Evolutionary conservation across 2,329 filamentous ascomycete genomes (phyloP), one percentile per base, ranked within the genome.

Genomic region (Talaromyces sp.): DNA sequence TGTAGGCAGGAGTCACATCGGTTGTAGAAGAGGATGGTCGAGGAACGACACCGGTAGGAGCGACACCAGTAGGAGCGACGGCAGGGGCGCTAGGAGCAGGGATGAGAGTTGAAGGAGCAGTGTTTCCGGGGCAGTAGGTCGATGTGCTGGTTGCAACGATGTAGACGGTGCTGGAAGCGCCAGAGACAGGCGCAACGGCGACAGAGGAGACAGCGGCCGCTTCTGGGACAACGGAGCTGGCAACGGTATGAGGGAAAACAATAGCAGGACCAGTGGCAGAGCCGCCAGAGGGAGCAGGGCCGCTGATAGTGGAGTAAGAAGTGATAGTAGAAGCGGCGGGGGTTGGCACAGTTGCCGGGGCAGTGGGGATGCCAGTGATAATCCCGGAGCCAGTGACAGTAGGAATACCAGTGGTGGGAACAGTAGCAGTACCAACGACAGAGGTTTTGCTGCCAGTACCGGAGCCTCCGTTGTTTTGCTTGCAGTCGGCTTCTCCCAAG

Each of bases 401-500:
- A 8, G 27, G 25, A 37, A 43, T 25, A 5, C 11, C 49, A 9
- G 37, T 15, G 22, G 61, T 45, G 22, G 52, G n/a, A 37, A 39
- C 56, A 50, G 63, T 8, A 47, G 57, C 52, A 41, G 52, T 41
- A 9, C 64, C 49, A 25, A 69, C 49, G 17, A 63, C 52, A 43
- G 62, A 47, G 25, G 43, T 45, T 8, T 10, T 43, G 22, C 11
- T 31, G 9, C 19, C 43, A 9, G 43, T 47, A 19, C 43, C 43
- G 27, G 45, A 15, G 22, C 59, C 37, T 22, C 45, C 39, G 22
- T 39, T 62, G 7, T 39, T 33, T 39, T 70, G 61, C 45, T 70
- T 49, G 68, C 72, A 73, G 8, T 73, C 66, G n/a, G 63, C 70
- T 54, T 72, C 68, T 9, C 71, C 72, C 35, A 73, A 62, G 9